Percentiles rank a stretch among this genome's conserved stretches.
Conservation (phyloP, 192 early-diverging fungal genomes). For the Coemansia sp. region DNA sequence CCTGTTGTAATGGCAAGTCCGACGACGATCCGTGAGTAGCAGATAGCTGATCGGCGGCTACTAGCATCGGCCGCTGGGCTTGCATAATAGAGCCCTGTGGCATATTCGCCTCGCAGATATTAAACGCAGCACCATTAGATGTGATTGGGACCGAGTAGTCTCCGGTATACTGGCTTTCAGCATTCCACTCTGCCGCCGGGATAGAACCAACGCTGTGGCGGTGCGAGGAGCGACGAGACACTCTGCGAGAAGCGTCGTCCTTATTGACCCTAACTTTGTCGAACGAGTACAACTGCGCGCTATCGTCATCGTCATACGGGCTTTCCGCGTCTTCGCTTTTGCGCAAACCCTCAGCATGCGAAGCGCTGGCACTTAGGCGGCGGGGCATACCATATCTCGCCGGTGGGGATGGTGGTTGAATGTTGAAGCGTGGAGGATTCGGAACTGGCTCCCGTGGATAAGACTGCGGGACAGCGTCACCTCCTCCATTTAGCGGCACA, state of each 20-base stretch:
- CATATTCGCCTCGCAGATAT: not conserved
- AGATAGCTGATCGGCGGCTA: constrained; percentile 15
- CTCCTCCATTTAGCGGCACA: constrained; percentile 8
- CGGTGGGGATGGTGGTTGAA: not conserved
- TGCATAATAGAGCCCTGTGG: not conserved
- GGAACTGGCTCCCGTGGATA: not conserved
- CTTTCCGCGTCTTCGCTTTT: constrained; percentile 20
- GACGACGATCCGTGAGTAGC: constrained; percentile 8
- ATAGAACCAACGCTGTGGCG: constrained; percentile 8
- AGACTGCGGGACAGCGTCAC: not conserved
- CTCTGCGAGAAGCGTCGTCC: not conserved
- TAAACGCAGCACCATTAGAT: not conserved
- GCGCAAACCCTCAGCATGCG: constrained; percentile 4
- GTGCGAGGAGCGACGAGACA: constrained; percentile 7
- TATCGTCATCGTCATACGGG: constrained; percentile 28
- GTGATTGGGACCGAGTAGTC: not conserved
- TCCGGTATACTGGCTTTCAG: not conserved
- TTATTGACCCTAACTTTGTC: constrained; percentile 33
- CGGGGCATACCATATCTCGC: not conserved
- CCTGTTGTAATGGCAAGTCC: not conserved
- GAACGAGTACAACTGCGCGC: constrained; percentile 35
- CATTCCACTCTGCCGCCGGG: not conserved
- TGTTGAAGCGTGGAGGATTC: not conserved
- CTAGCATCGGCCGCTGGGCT: constrained; percentile 20
- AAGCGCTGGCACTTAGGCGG: constrained; percentile 6